Percentiles rank a stretch among this genome's conserved stretches.
These are phyloP conservation scores for Porphyrellus cyaneotinctus DNA, from an alignment of 768 basidiomycete species.

Conservation along the genomic window DNA sequence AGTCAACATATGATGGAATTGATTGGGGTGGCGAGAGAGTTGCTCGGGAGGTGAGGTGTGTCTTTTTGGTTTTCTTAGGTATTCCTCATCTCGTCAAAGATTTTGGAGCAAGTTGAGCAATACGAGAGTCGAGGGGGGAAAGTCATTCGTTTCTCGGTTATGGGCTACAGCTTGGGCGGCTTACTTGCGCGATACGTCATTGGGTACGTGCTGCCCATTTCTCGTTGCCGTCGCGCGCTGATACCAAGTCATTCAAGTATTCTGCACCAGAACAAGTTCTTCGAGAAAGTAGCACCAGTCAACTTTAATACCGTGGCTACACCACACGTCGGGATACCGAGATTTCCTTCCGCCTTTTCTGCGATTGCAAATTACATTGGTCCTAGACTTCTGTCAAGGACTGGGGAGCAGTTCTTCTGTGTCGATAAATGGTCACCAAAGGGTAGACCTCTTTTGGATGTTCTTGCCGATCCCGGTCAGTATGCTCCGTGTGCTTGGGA, in stretches of 20 bases:
- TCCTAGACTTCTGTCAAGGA: conserved; percentile 66
- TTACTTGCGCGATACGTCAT: conserved; percentile 76
- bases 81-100: conserved; percentile 33
- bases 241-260: conserved; percentile 39
- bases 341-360: conserved; percentile 58
- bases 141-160: conserved; percentile 68
- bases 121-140: conserved; percentile 50
- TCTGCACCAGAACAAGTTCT: conserved; percentile 65
- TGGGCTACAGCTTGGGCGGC: conserved; percentile 81
- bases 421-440: conserved; percentile 67
- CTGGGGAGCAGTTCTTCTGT: conserved; percentile 76
- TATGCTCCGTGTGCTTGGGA: neutral
- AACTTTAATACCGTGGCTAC: conserved; percentile 85
- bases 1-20: conserved; percentile 76
- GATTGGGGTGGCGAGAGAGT: conserved; percentile 83
- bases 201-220: conserved; percentile 43
- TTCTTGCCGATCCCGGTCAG: conserved; percentile 77
- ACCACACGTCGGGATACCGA: conserved; percentile 74
- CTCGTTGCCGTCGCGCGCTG: neutral
- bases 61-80: neutral
- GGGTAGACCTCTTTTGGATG: conserved; percentile 64
- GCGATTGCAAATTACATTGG: conserved; percentile 53
- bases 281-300: conserved; percentile 62
- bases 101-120: conserved; percentile 50
- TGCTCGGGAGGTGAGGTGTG: conserved; percentile 59